Percentiles rank a stretch among this genome's conserved stretches.
Evolutionary conservation across 176 grass and related monocot genomes (phyloP).

Genomic region (Alloteropsis semialata): DNA sequence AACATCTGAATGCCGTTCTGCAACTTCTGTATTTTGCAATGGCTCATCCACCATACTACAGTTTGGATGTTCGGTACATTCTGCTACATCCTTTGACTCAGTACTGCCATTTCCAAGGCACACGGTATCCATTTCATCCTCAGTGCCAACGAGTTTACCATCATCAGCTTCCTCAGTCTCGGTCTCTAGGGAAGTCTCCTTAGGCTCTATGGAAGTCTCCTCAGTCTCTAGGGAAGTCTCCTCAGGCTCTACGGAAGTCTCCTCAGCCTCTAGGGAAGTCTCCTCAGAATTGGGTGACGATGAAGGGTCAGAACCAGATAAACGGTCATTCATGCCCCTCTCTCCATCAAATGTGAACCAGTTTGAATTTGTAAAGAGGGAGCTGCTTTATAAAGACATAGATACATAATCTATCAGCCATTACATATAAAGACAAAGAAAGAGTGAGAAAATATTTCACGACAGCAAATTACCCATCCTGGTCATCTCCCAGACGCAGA

Average conservation of each 20-base stretch:
- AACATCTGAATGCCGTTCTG: conserved; percentile 25
- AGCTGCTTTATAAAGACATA: conserved; percentile 49
- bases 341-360: conserved; percentile 99
- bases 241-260: conserved; percentile 32
- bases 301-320: conserved; percentile 57
- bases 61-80: conserved; percentile 32
- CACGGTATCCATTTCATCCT: conserved; percentile 43
- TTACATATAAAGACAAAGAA: not conserved
- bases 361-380: conserved; percentile 96
- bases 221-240: conserved; percentile 38
- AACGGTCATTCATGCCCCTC: conserved; percentile 58
- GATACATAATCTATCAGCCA: conserved; percentile 30
- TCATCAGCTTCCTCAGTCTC: conserved; percentile 42
- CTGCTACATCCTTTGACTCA: conserved; percentile 29
- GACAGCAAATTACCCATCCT: conserved; percentile 64
- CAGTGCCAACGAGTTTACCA: conserved; percentile 33
- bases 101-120: conserved; percentile 39
- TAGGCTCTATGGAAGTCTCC: conserved; percentile 36
- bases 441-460: not conserved
- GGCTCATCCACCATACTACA: conserved; percentile 37
- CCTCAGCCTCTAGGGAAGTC: conserved; percentile 27
- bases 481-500: conserved; percentile 80
- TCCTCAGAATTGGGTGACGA: conserved; percentile 67
- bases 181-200: conserved; percentile 36
- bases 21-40: conserved; percentile 12